Evolutionary conservation across 177 flowering plant genomes (phyloP).

Genomic region (Vitis hybrid): DNA sequence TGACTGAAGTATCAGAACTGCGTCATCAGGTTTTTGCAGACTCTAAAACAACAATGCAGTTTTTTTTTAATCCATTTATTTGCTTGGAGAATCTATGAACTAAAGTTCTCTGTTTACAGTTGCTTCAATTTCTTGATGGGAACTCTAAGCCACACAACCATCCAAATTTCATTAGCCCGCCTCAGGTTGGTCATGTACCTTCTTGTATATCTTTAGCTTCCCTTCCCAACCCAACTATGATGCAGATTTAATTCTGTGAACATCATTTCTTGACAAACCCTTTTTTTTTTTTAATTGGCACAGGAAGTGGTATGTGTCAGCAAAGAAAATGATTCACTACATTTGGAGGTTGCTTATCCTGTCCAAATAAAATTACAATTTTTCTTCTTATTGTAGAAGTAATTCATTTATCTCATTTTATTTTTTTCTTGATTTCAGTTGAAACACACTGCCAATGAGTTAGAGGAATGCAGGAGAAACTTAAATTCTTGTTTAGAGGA

Average conservation of each 20-base stretch:
- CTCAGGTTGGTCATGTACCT: slow-evolving; percentile 37
- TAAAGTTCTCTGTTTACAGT: slow-evolving; percentile 38
- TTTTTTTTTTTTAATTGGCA: slow-evolving; percentile 6
- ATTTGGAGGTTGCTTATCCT: slow-evolving; percentile 51
- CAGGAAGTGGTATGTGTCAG: slow-evolving; percentile 39
- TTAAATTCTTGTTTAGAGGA: slow-evolving; percentile 64
- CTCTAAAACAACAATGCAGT: background rate
- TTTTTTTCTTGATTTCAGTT: slow-evolving; percentile 45
- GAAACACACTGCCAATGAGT: slow-evolving; percentile 46
- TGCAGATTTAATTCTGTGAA: background rate
- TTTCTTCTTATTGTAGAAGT: background rate
- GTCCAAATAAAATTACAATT: background rate
- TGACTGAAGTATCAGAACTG: slow-evolving; percentile 68
- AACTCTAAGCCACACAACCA: slow-evolving; percentile 33
- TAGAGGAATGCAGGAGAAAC: slow-evolving; percentile 60
- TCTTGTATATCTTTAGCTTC: background rate
- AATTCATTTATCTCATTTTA: slow-evolving; percentile 8
- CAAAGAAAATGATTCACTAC: slow-evolving; percentile 42
- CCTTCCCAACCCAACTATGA: background rate
- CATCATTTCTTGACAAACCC: background rate
- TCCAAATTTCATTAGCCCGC: slow-evolving; percentile 15
- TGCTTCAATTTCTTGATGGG: slow-evolving; percentile 52
- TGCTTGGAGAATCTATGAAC: background rate
- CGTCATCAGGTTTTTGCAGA: slow-evolving; percentile 67
- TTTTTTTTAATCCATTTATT: background rate